Evolutionary conservation across 192 early-diverging fungal genomes (phyloP).

Genomic region (Gorgonomyces haynaldii): DNA sequence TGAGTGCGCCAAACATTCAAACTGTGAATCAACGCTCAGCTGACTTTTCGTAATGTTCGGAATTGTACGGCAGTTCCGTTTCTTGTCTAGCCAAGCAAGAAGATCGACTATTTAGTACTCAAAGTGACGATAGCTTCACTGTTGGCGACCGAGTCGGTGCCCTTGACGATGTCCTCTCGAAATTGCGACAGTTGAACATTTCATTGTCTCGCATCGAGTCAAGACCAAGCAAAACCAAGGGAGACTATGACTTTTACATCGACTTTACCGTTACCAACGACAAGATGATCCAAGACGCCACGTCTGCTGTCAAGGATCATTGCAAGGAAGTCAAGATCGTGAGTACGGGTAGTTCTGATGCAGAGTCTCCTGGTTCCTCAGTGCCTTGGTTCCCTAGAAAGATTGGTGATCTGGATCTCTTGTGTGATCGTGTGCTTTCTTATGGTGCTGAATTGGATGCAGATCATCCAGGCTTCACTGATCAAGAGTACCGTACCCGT

Average conservation of each 20-base stretch:
- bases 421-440: constrained; percentile 82
- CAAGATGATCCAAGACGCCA: constrained; percentile 43
- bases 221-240: constrained; percentile 70
- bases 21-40: no score
- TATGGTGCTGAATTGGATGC: constrained; percentile 65
- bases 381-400: constrained; percentile 94
- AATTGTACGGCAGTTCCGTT: background rate
- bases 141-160: constrained; percentile 76
- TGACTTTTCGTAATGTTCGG: no score
- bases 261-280: constrained; percentile 68
- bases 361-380: constrained; percentile 21
- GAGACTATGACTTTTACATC: constrained; percentile 88
- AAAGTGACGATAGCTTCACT: no score
- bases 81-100: background rate
- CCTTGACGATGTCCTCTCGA: constrained; percentile 68
- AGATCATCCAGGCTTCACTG: constrained; percentile 89
- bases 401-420: constrained; percentile 79
- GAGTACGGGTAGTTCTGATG: constrained; percentile 32
- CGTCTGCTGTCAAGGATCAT: constrained; percentile 50
- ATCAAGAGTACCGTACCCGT: constrained; percentile 71
- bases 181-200: constrained; percentile 57
- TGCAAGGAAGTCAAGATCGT: constrained; percentile 61
- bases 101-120: background rate
- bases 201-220: constrained; percentile 94
- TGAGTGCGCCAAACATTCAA: no score